Evolutionary conservation across 176 grass and related monocot species (phyloP).

Genomic region (Oryza brachyantha): DNA sequence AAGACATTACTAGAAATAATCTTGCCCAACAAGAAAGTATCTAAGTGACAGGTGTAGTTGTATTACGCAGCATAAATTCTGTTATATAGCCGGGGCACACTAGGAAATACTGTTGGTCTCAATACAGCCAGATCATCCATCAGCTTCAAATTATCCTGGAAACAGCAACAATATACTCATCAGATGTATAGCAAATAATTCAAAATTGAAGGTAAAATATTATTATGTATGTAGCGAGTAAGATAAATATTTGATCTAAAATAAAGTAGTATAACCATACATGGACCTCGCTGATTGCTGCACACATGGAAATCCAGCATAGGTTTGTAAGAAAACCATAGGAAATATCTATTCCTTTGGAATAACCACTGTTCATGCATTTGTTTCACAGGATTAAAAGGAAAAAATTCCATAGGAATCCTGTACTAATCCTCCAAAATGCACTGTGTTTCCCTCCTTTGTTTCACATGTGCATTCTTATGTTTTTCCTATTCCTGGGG

Average conservation of each 20-base stretch:
- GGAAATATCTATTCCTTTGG: no score
- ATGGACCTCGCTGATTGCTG: not conserved
- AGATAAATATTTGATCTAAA: not conserved
- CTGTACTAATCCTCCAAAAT: no score
- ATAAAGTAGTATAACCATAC: not conserved
- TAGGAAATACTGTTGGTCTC: constrained; percentile 85
- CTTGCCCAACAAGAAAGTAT: constrained; percentile 17
- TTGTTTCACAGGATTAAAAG: no score
- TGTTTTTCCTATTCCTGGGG: no score
- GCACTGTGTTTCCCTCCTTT: no score
- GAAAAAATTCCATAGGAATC: no score
- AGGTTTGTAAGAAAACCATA: not conserved
- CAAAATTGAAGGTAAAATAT: not conserved
- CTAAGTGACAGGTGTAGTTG: constrained; percentile 21
- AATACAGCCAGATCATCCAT: constrained; percentile 92
- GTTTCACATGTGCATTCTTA: no score
- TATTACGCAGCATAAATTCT: constrained; percentile 90
- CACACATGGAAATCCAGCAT: not conserved
- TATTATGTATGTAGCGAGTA: not conserved
- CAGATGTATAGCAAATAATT: constrained; percentile 7
- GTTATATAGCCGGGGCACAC: constrained; percentile 87
- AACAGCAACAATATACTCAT: constrained; percentile 22
- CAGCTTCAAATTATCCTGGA: constrained; percentile 95
- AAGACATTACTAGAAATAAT: not conserved
- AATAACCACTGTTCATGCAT: no score